Conservation (phyloP, 192 early-diverging fungal genomes). For the Phlyctochytrium arcticum region DNA sequence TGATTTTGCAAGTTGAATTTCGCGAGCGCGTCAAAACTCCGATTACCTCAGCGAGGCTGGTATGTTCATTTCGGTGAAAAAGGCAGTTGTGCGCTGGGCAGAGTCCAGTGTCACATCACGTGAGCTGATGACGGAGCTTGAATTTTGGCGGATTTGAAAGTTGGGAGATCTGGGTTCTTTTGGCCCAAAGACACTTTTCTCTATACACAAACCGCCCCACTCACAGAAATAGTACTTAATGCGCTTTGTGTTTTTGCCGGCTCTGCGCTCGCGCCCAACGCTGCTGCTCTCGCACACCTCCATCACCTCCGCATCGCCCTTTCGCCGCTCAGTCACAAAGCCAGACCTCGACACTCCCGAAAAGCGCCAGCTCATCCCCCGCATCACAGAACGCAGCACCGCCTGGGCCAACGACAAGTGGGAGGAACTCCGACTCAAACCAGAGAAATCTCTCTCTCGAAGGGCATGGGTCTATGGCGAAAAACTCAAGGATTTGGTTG, state of each 20-base stretch:
- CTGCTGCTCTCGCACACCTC: background rate
- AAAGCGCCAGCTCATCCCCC: background rate
- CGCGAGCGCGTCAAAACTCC: too few species aligned
- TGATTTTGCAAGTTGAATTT: too few species aligned
- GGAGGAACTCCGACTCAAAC: conserved; percentile 2
- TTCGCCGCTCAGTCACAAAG: background rate
- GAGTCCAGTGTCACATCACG: too few species aligned
- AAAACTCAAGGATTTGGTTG: conserved; percentile 12
- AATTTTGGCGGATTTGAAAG: too few species aligned
- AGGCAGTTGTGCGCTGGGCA: too few species aligned
- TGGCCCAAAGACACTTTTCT: too few species aligned
- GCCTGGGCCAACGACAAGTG: conserved; percentile 12
- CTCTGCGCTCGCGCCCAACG: background rate
- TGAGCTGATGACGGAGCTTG: too few species aligned
- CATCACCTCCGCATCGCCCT: background rate
- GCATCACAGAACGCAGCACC: background rate
- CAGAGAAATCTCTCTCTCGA: background rate
- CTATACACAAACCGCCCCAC: too few species aligned
- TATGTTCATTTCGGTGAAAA: too few species aligned
- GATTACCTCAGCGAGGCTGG: too few species aligned
- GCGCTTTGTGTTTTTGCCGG: background rate
- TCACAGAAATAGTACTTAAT: too few species aligned
- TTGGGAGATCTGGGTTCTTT: too few species aligned
- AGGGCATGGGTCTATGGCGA: conserved; percentile 19
- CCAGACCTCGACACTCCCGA: background rate